Base-by-base conservation (phyloP, 768 basidiomycete genomes). In the Thelephora ganbajun region DNA sequence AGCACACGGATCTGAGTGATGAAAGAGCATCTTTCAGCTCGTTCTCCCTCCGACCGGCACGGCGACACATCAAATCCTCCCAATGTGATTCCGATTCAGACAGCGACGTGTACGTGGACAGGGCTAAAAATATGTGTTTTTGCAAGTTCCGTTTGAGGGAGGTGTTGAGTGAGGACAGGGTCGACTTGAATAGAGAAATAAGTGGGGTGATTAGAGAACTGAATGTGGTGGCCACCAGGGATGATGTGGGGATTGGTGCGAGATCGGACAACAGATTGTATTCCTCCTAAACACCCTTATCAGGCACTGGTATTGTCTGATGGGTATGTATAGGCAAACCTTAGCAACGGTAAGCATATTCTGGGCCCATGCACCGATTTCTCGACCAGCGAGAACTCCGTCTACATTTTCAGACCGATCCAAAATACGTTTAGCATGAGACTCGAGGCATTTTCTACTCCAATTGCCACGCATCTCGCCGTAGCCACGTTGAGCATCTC, bases 391-490 rank as follows among this genome's bases (percentile, higher is more conserved):
- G 34, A 64, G 65, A 9, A 86, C 69, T 0, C 79, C 69, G 51
- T 85, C 82, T 6, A 79, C 66, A 0, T 73, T 80, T 49, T 86
- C 83, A 1, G 81, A 78, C 11, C 83, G 66, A 33, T 84, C 83
- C 1, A 87, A 66, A 7, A 82, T 67, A 7, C 83, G 68, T 54
- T 80, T 80, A 2, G 76, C 83, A 53, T 80, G 78, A 6, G 68
- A 68, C 56, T 90, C 88, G 18, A 89, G 60, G 46, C 84, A 83
- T 56, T 81, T 86, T 51, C 72, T 73, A 36, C 69, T 72, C 88
- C 88, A 90, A 11, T 67, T 70, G 11, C 86, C 85, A 22, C 88
- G 74, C 85, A 90, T 90, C 53, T 89, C 86, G 0, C 84, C 87
- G 51, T 85, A 89, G 1, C 87, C 87, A 48, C 72, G 71, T 61